phyloP scores from a whole-genome alignment of 768 basidiomycete species.

The Kwoniella heveanensis region DNA sequence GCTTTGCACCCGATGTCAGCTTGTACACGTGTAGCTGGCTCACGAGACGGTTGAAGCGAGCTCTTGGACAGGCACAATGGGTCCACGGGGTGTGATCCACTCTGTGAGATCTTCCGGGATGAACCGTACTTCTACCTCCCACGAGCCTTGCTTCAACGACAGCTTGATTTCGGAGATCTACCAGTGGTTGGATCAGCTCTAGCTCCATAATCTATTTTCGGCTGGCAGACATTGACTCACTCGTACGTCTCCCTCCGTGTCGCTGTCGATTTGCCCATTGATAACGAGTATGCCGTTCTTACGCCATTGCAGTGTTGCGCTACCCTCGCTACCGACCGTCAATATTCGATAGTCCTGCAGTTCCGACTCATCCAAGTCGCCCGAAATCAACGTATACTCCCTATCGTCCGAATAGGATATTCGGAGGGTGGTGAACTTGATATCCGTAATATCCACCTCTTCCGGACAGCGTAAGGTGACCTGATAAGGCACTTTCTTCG shows the following conservation, averaged over 20 bases:
- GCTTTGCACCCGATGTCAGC: neutral
- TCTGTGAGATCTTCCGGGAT: slow-evolving; percentile 52
- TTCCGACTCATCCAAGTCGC: neutral
- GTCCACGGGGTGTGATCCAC: slow-evolving; percentile 20
- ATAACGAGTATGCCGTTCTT: slow-evolving; percentile 64
- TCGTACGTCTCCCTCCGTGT: slow-evolving; percentile 61
- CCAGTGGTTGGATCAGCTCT: neutral
- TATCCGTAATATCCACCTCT: slow-evolving; percentile 60
- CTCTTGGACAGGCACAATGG: slow-evolving; percentile 14
- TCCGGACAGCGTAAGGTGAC: slow-evolving; percentile 65
- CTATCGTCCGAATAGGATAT: slow-evolving; percentile 65
- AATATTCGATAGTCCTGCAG: slow-evolving; percentile 51
- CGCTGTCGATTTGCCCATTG: slow-evolving; percentile 64
- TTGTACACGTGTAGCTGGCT: slow-evolving; percentile 7
- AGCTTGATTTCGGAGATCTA: slow-evolving; percentile 32
- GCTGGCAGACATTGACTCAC: slow-evolving; percentile 60
- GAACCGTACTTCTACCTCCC: slow-evolving; percentile 70
- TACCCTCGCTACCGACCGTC: slow-evolving; percentile 55
- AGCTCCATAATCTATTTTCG: neutral
- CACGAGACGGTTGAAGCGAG: slow-evolving; percentile 28
- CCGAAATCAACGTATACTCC: slow-evolving; percentile 61
- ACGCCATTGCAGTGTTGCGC: slow-evolving; percentile 65
- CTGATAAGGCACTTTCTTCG: slow-evolving; percentile 72
- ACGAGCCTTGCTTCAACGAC: slow-evolving; percentile 63
- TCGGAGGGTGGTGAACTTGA: slow-evolving; percentile 67